Base-by-base conservation (phyloP, 768 basidiomycete genomes). In the Myochromella boudieri region DNA sequence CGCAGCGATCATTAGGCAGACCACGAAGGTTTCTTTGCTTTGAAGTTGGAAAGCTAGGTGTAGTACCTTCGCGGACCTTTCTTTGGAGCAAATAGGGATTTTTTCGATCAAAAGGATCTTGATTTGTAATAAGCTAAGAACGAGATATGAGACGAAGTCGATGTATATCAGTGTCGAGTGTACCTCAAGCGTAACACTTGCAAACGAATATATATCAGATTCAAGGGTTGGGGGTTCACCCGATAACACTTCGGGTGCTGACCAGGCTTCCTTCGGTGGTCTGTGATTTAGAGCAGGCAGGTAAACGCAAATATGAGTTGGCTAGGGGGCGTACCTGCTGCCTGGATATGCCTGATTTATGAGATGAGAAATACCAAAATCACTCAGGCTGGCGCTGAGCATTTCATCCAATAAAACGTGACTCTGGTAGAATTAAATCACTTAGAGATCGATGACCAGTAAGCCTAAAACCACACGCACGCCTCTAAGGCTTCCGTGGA, bases 301-400 rank as follows among this genome's bases (percentile, higher is more conserved):
- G 14, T 6, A n/a, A 17, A 17, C 6, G 14, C 6, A 34, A n/a
- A 34, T 12, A 14, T 34, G 14, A 6, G 14, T n/a, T 34, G 6
- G n/a, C n/a, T 29, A 6, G 39, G 12, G 28, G 15, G 8, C 39
- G 28, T 27, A 41, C 39, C 39, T 24, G 26, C 39, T 41, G 14
- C 25, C 25, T 2, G 39, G 17, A 17, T 27, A 41, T 28, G 39
- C 26, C 4, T 41, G 25, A 24, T 27, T 28, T 28, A 41, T 4
- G 18, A 41, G 8, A 28, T 28, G 39, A 26, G 39, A 41, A 11
- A 41, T 41, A 15, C 39, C 39, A 28, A 41, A 41, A 15, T 41
- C 39, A 15, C 25, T 41, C 24, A 41, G 14, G 18, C 25, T 15
- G 6, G 39, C 25, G 18, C 28, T 41, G 2, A 41, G 26, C 17